Percentiles rank a stretch among this genome's conserved stretches.
Evolutionary conservation across 2,329 filamentous ascomycete species (phyloP).

Genomic region (Penicillium concentricum): DNA sequence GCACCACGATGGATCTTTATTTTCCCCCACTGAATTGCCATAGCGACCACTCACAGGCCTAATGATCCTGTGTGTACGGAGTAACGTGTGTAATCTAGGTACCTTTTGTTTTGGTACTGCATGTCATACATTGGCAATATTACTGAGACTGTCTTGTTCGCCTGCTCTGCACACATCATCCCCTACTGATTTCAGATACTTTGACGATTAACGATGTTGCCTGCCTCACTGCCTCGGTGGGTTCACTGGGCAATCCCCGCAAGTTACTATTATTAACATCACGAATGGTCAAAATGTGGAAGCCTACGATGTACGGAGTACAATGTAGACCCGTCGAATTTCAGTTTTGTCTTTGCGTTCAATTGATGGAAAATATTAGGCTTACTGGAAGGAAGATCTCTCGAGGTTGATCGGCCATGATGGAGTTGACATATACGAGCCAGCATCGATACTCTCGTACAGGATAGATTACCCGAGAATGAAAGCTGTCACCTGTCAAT

Average conservation of each 20-base stretch:
- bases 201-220: conserved; percentile 11
- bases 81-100: background rate
- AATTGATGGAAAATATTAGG: background rate
- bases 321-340: background rate
- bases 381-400: background rate
- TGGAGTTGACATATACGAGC: background rate
- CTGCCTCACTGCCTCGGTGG: conserved; percentile 17
- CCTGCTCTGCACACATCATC: background rate
- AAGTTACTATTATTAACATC: conserved; percentile 12
- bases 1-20: conserved; percentile 8
- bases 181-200: conserved; percentile 7
- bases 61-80: background rate
- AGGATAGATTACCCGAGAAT: background rate
- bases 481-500: background rate
- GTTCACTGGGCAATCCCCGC: background rate
- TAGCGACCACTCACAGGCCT: conserved; percentile 14
- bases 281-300: background rate
- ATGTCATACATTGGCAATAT: conserved; percentile 5
- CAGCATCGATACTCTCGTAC: background rate
- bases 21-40: conserved; percentile 19
- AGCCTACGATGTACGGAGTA: conserved; percentile 1
- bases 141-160: conserved; percentile 14
- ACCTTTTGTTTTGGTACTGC: background rate
- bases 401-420: background rate
- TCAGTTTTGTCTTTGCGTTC: background rate